Evolutionary conservation across 139 green algal species (phyloP).

Genomic region (Eudorina sp.): DNA sequence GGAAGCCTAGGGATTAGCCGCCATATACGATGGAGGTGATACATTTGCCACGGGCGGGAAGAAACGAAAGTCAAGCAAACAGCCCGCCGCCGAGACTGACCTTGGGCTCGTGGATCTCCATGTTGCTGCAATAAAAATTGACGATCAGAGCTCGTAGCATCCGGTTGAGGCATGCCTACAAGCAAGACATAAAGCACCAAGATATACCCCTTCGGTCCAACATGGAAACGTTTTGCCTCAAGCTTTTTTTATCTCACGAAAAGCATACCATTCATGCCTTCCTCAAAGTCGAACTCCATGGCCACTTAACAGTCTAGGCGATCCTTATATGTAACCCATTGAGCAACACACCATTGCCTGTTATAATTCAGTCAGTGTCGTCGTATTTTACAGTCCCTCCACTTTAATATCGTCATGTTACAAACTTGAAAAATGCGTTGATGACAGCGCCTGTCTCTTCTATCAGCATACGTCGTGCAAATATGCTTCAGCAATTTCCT

Average conservation of each 20-base stretch:
- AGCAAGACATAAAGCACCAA: background rate
- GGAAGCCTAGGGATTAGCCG: background rate
- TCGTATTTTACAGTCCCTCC: no score
- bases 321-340: no score
- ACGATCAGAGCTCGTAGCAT: background rate
- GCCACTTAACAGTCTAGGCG: no score
- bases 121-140: background rate
- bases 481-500: no score
- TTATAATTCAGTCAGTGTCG: no score
- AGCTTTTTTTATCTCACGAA: background rate
- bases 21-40: background rate
- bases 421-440: no score
- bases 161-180: conserved; percentile 4
- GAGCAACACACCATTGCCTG: no score
- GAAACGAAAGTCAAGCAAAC: background rate
- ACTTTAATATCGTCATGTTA: no score
- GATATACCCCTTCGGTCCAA: background rate
- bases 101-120: background rate
- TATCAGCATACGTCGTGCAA: no score
- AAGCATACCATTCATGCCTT: background rate
- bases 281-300: conserved; percentile 43
- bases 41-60: background rate
- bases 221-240: background rate
- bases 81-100: background rate
- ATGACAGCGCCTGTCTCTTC: no score